A percentile compares a stretch with the other conserved stretches of the same genome.
phyloP scores from a whole-genome alignment of 2,329 filamentous ascomycete genomes.

The Alternaria sp. region DNA sequence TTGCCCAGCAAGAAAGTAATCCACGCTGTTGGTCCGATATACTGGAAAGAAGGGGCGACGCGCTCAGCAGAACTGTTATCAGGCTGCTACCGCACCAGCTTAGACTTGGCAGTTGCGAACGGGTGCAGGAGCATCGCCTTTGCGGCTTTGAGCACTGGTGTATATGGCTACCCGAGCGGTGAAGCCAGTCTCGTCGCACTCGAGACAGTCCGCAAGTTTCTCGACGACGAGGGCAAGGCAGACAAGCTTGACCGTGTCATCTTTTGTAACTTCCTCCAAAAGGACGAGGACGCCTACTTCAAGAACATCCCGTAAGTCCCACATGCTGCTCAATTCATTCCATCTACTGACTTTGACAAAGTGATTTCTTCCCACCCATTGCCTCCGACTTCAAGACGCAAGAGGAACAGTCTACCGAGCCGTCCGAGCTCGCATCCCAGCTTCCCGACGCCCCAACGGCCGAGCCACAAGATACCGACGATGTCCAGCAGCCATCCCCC shows the following conservation, averaged over 20 bases:
- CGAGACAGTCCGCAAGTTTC: constrained; percentile 65
- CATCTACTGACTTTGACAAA: constrained; percentile 22
- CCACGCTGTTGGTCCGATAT: constrained; percentile 89
- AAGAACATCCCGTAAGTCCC: constrained; percentile 73
- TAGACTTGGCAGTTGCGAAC: constrained; percentile 76
- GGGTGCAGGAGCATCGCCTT: constrained; percentile 80
- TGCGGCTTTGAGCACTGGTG: constrained; percentile 82
- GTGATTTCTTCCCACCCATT: constrained; percentile 49
- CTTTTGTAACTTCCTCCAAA: constrained; percentile 83
- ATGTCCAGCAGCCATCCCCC: constrained; percentile 48
- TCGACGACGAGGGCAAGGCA: constrained; percentile 57
- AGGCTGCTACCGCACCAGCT: constrained; percentile 73
- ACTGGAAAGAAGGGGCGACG: constrained; percentile 55
- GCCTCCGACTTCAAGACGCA: constrained; percentile 19
- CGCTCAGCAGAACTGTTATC: constrained; percentile 58
- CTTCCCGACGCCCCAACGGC: constrained; percentile 60
- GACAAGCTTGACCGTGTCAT: constrained; percentile 74
- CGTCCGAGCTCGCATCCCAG: constrained; percentile 50
- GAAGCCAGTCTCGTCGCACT: constrained; percentile 79
- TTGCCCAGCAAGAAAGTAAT: constrained; percentile 83
- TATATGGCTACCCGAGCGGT: constrained; percentile 84
- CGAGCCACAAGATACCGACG: constrained; percentile 55
- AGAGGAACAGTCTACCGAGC: constrained; percentile 40
- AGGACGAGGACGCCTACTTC: constrained; percentile 80
- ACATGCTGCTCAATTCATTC: neutral